Conservation (phyloP, 768 basidiomycete species). For the Crepidotus variabilis region DNA sequence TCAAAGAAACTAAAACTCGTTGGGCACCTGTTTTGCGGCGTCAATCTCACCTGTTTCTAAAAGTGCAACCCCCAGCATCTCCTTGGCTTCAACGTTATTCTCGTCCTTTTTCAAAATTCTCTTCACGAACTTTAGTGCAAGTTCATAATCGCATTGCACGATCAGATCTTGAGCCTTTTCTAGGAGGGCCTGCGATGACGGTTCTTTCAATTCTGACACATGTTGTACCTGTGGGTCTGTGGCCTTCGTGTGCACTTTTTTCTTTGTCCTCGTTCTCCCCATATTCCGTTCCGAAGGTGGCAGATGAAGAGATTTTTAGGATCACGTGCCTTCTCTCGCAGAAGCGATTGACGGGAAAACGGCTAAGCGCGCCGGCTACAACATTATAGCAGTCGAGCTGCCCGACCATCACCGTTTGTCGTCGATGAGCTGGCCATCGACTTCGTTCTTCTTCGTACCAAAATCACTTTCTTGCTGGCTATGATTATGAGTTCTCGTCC, state of each 20-base stretch:
- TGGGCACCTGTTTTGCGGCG: slow-evolving; percentile 58
- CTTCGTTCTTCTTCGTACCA: background rate
- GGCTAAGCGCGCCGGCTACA: background rate
- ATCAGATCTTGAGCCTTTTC: slow-evolving; percentile 81
- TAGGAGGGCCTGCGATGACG: slow-evolving; percentile 52
- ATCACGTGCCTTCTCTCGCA: slow-evolving; percentile 22
- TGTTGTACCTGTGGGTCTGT: slow-evolving; percentile 20
- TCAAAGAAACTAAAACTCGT: background rate
- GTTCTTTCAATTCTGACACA: slow-evolving; percentile 23
- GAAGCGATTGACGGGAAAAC: too few relatives aligned
- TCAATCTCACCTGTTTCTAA: slow-evolving; percentile 79
- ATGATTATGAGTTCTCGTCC: slow-evolving; percentile 6
- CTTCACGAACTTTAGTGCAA: slow-evolving; percentile 68
- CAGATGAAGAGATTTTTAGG: slow-evolving; percentile 18
- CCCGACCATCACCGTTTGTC: background rate
- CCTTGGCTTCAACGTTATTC: slow-evolving; percentile 63
- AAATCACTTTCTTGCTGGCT: background rate
- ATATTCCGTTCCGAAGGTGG: slow-evolving; percentile 28
- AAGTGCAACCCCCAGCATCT: slow-evolving; percentile 76
- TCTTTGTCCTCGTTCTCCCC: slow-evolving; percentile 54
- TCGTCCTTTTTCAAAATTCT: slow-evolving; percentile 66
- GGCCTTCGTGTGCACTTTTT: slow-evolving; percentile 35
- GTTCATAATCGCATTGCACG: slow-evolving; percentile 79
- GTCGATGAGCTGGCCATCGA: background rate
- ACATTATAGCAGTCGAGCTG: background rate